Evolutionary conservation across 768 basidiomycete species (phyloP).

Genomic region (Suillus subluteus): DNA sequence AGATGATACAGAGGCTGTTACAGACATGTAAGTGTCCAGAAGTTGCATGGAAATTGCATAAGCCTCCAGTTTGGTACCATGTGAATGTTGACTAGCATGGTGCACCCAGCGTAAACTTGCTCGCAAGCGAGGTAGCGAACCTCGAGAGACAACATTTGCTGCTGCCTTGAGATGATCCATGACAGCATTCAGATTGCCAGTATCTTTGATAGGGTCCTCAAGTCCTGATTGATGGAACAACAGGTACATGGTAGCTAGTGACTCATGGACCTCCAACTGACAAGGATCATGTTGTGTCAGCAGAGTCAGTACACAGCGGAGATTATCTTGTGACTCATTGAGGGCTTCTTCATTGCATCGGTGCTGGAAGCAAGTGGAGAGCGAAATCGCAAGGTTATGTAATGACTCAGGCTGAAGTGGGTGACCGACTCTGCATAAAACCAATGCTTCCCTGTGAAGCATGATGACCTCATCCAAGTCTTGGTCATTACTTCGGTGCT

Average conservation of each 20-base stretch:
- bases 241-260: neutral
- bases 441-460: no score
- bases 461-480: no score
- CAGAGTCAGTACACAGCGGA: neutral
- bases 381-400: no score
- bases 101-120: no score
- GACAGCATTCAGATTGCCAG: neutral
- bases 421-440: no score
- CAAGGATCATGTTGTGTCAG: neutral
- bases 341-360: no score
- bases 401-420: no score
- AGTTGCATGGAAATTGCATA: neutral
- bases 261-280: accelerated
- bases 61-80: neutral
- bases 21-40: neutral
- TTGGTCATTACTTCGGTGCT: no score
- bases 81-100: neutral
- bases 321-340: neutral
- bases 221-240: neutral
- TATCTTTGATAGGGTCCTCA: neutral
- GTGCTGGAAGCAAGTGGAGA: no score
- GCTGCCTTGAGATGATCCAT: neutral
- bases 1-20: neutral
- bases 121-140: no score
- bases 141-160: neutral